Evolutionary conservation across 176 grass and related monocot species (phyloP), one percentile per base, ranked within the genome.

Genomic region (Triticum turgidum): DNA sequence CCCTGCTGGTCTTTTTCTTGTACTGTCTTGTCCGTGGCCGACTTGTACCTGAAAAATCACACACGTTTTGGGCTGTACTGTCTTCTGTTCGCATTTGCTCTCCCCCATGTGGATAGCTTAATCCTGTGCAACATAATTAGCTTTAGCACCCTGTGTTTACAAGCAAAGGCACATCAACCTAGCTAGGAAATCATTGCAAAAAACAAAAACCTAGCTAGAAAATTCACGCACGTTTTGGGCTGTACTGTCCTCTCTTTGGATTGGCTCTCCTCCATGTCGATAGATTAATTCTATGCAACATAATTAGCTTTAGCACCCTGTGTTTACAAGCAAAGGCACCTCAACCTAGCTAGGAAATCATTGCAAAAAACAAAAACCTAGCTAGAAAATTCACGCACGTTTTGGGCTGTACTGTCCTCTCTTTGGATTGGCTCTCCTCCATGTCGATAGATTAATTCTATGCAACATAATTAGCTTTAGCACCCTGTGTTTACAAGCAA

Each of bases 401-500:
- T 76, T 85, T 85, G 18, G 24, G 4, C 29, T 62, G 62, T 63
- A 39, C 63, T 42, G 5, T 18, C 54, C 51, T 9, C 39, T 76
- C 30, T 7, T 69, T 38, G 33, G n/a, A 58, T 90, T 78, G n/a
- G 41, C 5, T 30, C 15, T 6, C 22, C 30, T 51, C 2, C 64
- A 38, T 38, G 78, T 67, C 14, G 65, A 13, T 25, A 22, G 2
- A 30, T 72, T 62, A 21, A 30, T 70, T 62, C 32, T 9, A 21
- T 69, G 61, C 27, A 25, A 20, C 32, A 35, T 11, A 22, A 59
- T 51, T 71, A 44, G 3, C 8, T 25, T 54, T 61, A 76, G 56
- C 73, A 62, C 33, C 76, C 69, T 79, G 74, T 52, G 51, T 81
- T 68, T 66, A 4, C 44, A 85, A 75, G 68, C 88, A 85, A 85